Evolutionary conservation across 2,329 filamentous ascomycete genomes (phyloP).

Genomic region (Cytospora chrysosperma): DNA sequence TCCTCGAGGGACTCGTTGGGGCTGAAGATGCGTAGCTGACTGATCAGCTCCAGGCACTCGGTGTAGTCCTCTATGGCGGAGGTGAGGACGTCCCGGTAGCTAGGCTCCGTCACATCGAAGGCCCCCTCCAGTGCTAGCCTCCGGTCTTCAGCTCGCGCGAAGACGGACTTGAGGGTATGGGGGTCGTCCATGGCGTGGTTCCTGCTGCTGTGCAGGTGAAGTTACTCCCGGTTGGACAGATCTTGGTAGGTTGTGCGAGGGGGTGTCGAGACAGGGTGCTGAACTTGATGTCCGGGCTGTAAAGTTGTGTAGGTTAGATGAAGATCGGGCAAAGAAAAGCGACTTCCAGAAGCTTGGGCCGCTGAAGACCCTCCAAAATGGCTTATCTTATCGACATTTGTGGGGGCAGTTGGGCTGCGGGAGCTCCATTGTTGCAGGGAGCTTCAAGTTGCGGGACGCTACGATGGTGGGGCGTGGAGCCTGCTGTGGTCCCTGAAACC

Average conservation of each 20-base stretch:
- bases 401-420: not conserved
- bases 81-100: conserved; percentile 67
- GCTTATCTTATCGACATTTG: conserved; percentile 13
- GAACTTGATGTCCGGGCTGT: not conserved
- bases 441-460: not conserved
- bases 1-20: conserved; percentile 88
- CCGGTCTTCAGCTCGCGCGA: conserved; percentile 49
- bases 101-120: conserved; percentile 62
- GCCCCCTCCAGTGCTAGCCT: conserved; percentile 60
- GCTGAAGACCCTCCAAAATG: not conserved
- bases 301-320: not conserved
- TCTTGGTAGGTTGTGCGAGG: not conserved
- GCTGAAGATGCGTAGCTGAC: conserved; percentile 79
- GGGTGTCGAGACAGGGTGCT: not conserved
- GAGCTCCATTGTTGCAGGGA: not conserved
- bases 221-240: conserved; percentile 4
- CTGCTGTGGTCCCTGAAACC: not conserved
- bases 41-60: conserved; percentile 67
- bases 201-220: not conserved
- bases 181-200: conserved; percentile 41
- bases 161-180: conserved; percentile 50
- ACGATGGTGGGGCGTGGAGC: not conserved
- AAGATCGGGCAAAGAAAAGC: not conserved
- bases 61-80: conserved; percentile 69
- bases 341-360: conserved; percentile 11